Evolutionary conservation across 164 flowering plant genomes (phyloP).

Genomic region (Sedum album): DNA sequence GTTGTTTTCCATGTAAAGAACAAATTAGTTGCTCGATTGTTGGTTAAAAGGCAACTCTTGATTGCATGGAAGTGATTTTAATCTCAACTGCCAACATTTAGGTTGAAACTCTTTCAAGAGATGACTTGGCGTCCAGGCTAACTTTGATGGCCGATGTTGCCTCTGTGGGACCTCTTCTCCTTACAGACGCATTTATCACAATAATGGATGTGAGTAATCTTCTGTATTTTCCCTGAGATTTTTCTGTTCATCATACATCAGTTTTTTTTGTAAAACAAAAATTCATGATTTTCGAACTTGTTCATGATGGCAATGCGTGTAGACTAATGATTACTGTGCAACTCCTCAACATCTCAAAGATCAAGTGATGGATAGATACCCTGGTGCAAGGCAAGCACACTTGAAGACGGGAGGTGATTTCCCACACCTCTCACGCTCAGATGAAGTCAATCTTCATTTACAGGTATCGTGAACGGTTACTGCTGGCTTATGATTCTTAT

Average conservation of each 20-base stretch:
- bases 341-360: conserved; percentile 82
- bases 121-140: conserved; percentile 93
- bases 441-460: conserved; percentile 95
- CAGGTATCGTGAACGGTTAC: conserved; percentile 41
- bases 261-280: neutral
- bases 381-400: conserved; percentile 79
- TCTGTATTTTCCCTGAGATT: neutral
- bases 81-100: conserved; percentile 18
- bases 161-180: conserved; percentile 71
- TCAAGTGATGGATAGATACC: conserved; percentile 77
- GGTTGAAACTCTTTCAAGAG: conserved; percentile 88
- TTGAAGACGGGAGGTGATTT: conserved; percentile 93
- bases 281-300: neutral
- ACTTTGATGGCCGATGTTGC: conserved; percentile 74
- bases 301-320: conserved; percentile 15
- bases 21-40: neutral
- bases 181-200: conserved; percentile 76
- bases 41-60: neutral
- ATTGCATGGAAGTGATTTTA: neutral
- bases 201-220: conserved; percentile 79
- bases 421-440: conserved; percentile 95
- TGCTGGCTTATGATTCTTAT: neutral
- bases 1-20: neutral
- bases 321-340: conserved; percentile 96
- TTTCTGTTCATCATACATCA: neutral